Conservation (phyloP, 1,284 basidiomycete genomes). For the Retiboletus flavoniger region DNA sequence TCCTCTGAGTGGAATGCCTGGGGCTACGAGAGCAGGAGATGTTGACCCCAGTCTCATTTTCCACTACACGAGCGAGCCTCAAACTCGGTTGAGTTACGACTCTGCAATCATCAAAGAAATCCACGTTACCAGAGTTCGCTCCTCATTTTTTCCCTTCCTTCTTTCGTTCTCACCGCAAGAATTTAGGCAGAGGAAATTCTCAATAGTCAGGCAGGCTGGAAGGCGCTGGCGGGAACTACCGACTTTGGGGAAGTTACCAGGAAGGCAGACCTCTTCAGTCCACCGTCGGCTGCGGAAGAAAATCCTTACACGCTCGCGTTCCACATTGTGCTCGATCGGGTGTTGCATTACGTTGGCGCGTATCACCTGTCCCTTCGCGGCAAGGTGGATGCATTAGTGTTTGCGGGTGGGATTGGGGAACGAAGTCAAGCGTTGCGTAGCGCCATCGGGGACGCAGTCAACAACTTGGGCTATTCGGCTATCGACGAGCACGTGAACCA, state of each 20-base stretch:
- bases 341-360: constrained; percentile 68
- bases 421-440: constrained; percentile 58
- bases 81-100: constrained; percentile 48
- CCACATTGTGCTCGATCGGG: constrained; percentile 71
- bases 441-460: constrained; percentile 52
- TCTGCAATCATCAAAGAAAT: constrained; percentile 49
- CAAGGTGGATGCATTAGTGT: constrained; percentile 75
- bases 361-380: constrained; percentile 73
- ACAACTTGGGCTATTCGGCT: constrained; percentile 61
- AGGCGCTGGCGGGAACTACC: constrained; percentile 74
- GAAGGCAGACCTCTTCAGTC: constrained; percentile 31
- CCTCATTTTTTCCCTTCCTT: not conserved
- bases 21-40: constrained; percentile 80
- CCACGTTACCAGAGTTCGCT: constrained; percentile 58
- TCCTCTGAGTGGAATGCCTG: constrained; percentile 75
- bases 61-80: constrained; percentile 69
- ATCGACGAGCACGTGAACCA: constrained; percentile 46
- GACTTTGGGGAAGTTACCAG: constrained; percentile 68
- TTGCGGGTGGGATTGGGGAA: constrained; percentile 87
- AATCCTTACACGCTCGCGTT: constrained; percentile 60
- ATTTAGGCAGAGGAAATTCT: constrained; percentile 71
- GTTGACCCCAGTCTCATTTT: constrained; percentile 86
- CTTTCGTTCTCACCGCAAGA: not conserved
- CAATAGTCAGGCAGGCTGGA: constrained; percentile 74
- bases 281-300: constrained; percentile 8